Percentiles rank a stretch among this genome's conserved stretches.
Evolutionary conservation across 208 protist species (phyloP).

Genomic region (Herpetomonas samuelpessoai): DNA sequence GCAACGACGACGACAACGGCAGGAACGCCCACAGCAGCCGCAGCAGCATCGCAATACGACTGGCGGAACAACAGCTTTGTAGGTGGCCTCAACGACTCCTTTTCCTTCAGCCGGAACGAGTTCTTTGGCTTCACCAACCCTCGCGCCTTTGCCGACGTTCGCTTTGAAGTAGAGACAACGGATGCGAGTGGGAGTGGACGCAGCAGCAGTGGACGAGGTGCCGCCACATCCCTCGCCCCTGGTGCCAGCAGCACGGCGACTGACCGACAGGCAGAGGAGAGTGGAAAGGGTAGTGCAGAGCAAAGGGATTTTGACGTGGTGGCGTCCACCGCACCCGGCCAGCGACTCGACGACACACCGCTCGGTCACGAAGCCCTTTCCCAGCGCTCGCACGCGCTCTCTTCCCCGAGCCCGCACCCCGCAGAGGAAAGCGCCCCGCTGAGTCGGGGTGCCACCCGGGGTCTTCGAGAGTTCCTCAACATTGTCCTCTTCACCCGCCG

Average conservation of each 20-base stretch:
- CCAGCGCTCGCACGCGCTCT: too few relatives aligned
- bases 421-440: background rate
- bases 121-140: background rate
- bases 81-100: background rate
- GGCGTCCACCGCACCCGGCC: too few relatives aligned
- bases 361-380: too few relatives aligned
- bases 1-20: background rate
- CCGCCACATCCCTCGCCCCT: too few relatives aligned
- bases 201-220: too few relatives aligned
- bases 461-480: slow-evolving; percentile 30
- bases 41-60: background rate
- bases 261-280: too few relatives aligned
- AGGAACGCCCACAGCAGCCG: background rate
- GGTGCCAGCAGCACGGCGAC: too few relatives aligned
- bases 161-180: background rate
- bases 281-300: too few relatives aligned
- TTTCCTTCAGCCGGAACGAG: background rate
- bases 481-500: slow-evolving; percentile 52
- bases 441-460: background rate
- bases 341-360: too few relatives aligned
- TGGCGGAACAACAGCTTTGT: background rate
- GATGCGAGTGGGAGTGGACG: too few relatives aligned
- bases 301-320: too few relatives aligned
- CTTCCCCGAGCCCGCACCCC: too few relatives aligned
- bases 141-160: background rate